A percentile compares a stretch with the other conserved stretches of the same genome.
Evolutionary conservation across 2,329 filamentous ascomycete genomes (phyloP).

Genomic region (Aspergillus niger): DNA sequence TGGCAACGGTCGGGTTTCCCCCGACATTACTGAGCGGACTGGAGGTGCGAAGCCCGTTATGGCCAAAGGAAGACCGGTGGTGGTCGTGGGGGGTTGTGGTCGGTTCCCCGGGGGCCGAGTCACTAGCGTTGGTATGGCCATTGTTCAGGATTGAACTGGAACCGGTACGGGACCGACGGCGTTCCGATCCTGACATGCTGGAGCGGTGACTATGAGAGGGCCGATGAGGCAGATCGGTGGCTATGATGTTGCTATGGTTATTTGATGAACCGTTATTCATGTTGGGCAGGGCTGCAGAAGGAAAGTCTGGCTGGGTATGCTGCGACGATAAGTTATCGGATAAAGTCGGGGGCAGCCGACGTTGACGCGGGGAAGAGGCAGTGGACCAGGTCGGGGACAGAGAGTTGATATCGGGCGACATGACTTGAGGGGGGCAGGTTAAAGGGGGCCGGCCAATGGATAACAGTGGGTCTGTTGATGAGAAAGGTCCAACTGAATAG

Average conservation of each 20-base stretch:
- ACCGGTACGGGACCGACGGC: conserved; percentile 45
- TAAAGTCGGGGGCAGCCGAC: conserved; percentile 37
- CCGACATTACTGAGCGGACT: conserved; percentile 46
- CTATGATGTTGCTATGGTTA: conserved; percentile 71
- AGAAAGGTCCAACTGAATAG: background rate
- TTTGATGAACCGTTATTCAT: conserved; percentile 18
- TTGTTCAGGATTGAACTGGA: conserved; percentile 46
- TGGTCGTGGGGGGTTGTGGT: conserved; percentile 39
- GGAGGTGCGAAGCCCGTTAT: conserved; percentile 43
- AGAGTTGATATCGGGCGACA: conserved; percentile 76
- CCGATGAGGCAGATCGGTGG: conserved; percentile 61
- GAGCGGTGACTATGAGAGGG: conserved; percentile 40
- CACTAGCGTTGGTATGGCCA: conserved; percentile 15
- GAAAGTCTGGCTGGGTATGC: conserved; percentile 11
- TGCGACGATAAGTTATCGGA: conserved; percentile 64
- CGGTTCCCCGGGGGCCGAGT: conserved; percentile 37
- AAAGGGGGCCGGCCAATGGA: background rate
- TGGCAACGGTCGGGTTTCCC: conserved; percentile 44
- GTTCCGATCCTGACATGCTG: conserved; percentile 43
- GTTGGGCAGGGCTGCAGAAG: conserved; percentile 13
- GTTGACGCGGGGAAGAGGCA: conserved; percentile 40
- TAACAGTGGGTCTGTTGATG: background rate
- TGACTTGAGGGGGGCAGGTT: conserved; percentile 32
- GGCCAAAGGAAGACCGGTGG: conserved; percentile 40
- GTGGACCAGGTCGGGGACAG: conserved; percentile 60